phyloP scores from a whole-genome alignment of 1,284 basidiomycete genomes.

The Takashimella koratensis region DNA sequence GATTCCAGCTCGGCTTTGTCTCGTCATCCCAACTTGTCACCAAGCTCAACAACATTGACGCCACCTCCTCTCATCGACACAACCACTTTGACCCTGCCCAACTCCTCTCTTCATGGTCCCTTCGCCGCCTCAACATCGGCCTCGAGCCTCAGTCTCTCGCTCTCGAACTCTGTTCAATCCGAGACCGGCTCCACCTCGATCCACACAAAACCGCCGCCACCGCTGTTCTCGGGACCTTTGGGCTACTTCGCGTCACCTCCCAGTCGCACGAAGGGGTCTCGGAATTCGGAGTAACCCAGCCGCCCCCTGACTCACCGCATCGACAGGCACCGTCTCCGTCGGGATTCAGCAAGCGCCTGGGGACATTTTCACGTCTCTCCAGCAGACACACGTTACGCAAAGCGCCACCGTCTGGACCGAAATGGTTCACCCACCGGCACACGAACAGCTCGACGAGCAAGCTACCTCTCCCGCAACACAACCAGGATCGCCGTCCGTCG shows the following conservation, averaged over 20 bases:
- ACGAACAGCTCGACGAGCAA: slow-evolving; percentile 7
- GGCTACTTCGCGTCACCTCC: slow-evolving; percentile 2
- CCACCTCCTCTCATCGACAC: neutral
- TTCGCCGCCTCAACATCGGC: slow-evolving; percentile 21
- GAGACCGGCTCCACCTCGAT: slow-evolving; percentile 8
- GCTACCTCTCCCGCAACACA: slow-evolving; percentile 2
- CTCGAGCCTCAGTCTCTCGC: slow-evolving; percentile 13
- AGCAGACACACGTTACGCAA: slow-evolving; percentile 11
- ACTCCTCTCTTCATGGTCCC: slow-evolving; percentile 21
- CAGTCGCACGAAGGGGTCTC: neutral
- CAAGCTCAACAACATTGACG: slow-evolving; percentile 15
- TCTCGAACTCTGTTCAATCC: slow-evolving; percentile 7
- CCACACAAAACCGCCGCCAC: slow-evolving; percentile 3
- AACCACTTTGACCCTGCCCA: slow-evolving; percentile 1
- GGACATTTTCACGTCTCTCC: slow-evolving; percentile 12
- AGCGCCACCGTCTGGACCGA: slow-evolving; percentile 11
- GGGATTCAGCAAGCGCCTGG: neutral
- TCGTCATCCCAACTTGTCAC: slow-evolving; percentile 24
- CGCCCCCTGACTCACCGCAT: neutral
- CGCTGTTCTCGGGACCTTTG: slow-evolving; percentile 6
- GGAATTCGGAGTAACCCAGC: slow-evolving; percentile 8
- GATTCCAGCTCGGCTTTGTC: slow-evolving; percentile 34
- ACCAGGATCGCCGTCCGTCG: slow-evolving; percentile 29
- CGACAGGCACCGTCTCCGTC: neutral
- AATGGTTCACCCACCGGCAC: slow-evolving; percentile 24